Evolutionary conservation across 345 rosid species (phyloP).

Genomic region (Hypericum androsaemum): DNA sequence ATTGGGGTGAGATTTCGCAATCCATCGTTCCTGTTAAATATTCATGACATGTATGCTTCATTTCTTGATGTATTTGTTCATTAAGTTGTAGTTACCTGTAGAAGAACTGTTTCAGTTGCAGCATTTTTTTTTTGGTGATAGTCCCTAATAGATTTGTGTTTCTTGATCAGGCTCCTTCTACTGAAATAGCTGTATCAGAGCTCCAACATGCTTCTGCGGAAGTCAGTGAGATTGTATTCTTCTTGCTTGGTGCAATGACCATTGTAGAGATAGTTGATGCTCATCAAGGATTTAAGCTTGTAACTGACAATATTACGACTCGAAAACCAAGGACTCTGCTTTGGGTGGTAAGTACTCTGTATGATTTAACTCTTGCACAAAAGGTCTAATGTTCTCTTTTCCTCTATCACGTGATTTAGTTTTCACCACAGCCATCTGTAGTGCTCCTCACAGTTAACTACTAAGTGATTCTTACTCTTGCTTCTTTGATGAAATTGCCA

Average conservation of each 20-base stretch:
- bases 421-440: too few relatives aligned
- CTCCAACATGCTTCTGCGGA: slow-evolving; percentile 81
- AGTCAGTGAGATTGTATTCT: slow-evolving; percentile 93
- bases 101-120: too few relatives aligned
- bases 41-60: too few relatives aligned
- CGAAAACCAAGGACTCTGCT: slow-evolving; percentile 73
- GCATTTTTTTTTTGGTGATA: too few relatives aligned
- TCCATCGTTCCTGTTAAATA: slow-evolving; percentile 3
- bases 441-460: too few relatives aligned
- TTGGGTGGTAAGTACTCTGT: slow-evolving; percentile 71
- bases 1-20: slow-evolving; percentile 52
- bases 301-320: slow-evolving; percentile 91
- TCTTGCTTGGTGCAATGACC: slow-evolving; percentile 98
- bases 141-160: slow-evolving; percentile 9
- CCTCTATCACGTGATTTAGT: too few relatives aligned
- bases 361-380: too few relatives aligned
- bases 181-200: slow-evolving; percentile 82
- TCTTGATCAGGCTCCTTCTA: slow-evolving; percentile 80
- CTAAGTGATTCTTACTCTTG: too few relatives aligned
- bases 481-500: too few relatives aligned
- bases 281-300: slow-evolving; percentile 98
- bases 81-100: too few relatives aligned
- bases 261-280: slow-evolving; percentile 97
- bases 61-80: too few relatives aligned
- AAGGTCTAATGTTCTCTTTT: too few relatives aligned